Evolutionary conservation across 371 early-diverging fungal species (phyloP), one percentile per base, ranked within the genome.

Genomic region (Mortierella sp.): DNA sequence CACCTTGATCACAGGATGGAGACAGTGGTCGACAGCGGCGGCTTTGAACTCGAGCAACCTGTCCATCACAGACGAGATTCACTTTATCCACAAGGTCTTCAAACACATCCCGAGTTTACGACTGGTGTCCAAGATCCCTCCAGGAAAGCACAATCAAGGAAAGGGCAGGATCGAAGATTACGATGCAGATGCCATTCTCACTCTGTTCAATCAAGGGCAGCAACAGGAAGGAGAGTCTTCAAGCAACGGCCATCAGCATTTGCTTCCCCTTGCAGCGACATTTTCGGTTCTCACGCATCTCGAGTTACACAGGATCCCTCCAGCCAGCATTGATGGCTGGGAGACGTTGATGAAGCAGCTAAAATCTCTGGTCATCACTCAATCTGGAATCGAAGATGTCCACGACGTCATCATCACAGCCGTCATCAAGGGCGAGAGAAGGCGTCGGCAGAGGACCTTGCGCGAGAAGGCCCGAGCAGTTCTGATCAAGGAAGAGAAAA

Each of bases 1-100:
- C 18, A 88, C 89, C 0, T 59, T 89, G 1, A 81, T 85, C n/a
- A 83, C 86, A 1, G 86, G 87, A 7, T 89, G 90, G 90, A 84
- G 85, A 45, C 81, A 85, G 34, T 89, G 90, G 90, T 80, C 72
- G 2, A 67, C 61, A 4, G 80, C 78, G 13, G 80, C 82, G 1
- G 59, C 68, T 30, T 64, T 68, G 19, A 61, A 64, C 53, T 66
- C 55, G 3, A 68, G 54, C n/a, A 67, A 63, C 27, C 39, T 70
- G 45, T 80, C 81, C 24, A 62, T 86, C 21, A 79, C 86, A 38
- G 83, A 85, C 51, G 89, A 89, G 30, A 80, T 89, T 27, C 70
- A 72, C 10, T 85, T 84, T 47, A 86, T 89, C 58, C 84, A 85
- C 64, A 74, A 81, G 47, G 80, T 82, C 61, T 63, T 89, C 12